Evolutionary conservation across 441 rosid genomes (phyloP), one percentile per base, ranked within the genome.

Genomic region (Gossypium gossypioides): DNA sequence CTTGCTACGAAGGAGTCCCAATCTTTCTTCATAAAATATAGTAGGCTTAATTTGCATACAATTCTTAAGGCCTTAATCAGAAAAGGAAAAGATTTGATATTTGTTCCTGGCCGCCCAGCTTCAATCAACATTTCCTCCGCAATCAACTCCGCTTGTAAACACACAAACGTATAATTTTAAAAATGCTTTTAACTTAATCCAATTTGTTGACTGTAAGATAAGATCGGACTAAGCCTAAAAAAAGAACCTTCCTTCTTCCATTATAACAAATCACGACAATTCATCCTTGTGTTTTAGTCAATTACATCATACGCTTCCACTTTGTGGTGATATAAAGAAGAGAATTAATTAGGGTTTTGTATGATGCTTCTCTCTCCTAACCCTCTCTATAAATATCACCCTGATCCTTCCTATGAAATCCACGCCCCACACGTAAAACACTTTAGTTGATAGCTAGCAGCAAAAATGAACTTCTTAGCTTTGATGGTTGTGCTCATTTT

Each of bases 381-480:
- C n/a, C 29, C 21, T 2, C 32, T 46, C 70, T 67, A 67, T 48
- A 67, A 67, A 48, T 24, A 67, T 40, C 57, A 2, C 42, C 58
- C 10, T 67, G 0, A 40, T 65, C 22, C 10, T 40, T 37, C 25
- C 19, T 9, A 18, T 40, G 16, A 22, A 63, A 18, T 19, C 54
- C 34, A 12, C 19, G 46, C 0, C 55, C 18, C 29, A 44, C 18
- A 21, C 19, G 16, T 4, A 4, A 12, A 64, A 34, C 50, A 37
- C 51, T 62, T 22, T 0, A 44, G 54, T 57, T 57, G 4, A 57
- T 68, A 48, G 19, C 37, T 2, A 25, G 46, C 6, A 69, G 37
- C 19, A 51, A 27, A 34, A 37, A 77, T 77, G 80, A 50, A 65
- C 66, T 5, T 61, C 34, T 63, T 54, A 16, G 67, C 32, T 46